Base-by-base conservation (phyloP, 345 rosid species). In the Salix exigua region DNA sequence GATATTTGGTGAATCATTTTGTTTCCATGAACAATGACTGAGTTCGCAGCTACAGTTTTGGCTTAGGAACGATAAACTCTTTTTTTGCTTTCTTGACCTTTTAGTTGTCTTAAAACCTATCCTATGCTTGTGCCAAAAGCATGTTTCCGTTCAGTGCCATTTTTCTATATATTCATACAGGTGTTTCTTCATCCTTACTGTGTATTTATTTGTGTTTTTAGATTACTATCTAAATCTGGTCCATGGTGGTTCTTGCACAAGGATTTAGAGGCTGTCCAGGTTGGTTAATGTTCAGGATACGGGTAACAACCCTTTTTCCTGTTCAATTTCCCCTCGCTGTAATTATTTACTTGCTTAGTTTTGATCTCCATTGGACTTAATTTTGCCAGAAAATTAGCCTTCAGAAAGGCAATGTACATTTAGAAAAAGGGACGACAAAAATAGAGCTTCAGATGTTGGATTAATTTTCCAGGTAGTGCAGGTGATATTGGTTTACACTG, bases 231-330 rank as follows among this genome's bases (percentile, higher is more conserved):
- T 42, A 90, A 77, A 84, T 81, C 85, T 28, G 99, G 99, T 71
- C 98, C 99, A 37, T 95, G 99, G 98, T 91, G 98, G 98, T 93
- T 93, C 89, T 70, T 95, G 87, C 97, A 93, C 79, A 75, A 40
- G 48, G 89, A 88, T 76, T 44, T 80, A 3, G 83, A 83, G 69
- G 81, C 68, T 68, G 58, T 76, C 19, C 77, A 84, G 88, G 81
- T 86, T 63, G 75, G 86, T 48, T 68, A 73, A 65, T 72, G 31
- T 70, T 48, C 73, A 65, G 9, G 12, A 31, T 30, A 8, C 35
- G 17, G 38, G 19, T 28, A 26, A 14, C 66, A 26, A 14, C 66
- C 19, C 9, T 16, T 28, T 25, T 25, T 63, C 35, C n/a, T 26
- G 33, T 30, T 0, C 26, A 18, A 51, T 51, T 19, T 7, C 60